Conservation (phyloP, 1,284 basidiomycete genomes). For the Boletus mariae region DNA sequence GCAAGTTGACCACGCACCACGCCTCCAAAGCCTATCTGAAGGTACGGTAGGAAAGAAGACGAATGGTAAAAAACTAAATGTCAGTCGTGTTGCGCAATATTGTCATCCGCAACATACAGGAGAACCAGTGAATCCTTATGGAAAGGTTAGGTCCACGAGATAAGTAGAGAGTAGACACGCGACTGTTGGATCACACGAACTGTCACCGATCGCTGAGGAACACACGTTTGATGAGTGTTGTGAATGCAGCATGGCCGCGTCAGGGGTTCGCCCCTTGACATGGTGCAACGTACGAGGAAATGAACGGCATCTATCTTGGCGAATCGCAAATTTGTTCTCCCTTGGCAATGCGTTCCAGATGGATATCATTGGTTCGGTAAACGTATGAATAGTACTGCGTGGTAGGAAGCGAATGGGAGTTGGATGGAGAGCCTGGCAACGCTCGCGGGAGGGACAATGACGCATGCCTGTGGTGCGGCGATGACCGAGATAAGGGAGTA, state of each 20-base stretch:
- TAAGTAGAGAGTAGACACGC: background rate
- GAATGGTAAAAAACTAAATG: background rate
- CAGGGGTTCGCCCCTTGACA: slow-evolving; percentile 26
- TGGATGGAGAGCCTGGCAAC: slow-evolving; percentile 10
- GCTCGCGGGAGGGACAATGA: slow-evolving; percentile 24
- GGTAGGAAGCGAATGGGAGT: background rate
- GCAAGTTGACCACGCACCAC: slow-evolving; percentile 1
- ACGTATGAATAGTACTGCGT: no score
- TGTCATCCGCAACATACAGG: no score
- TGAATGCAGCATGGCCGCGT: slow-evolving; percentile 25
- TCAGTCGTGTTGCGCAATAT: no score
- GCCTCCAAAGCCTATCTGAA: background rate
- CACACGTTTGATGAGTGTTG: slow-evolving; percentile 22
- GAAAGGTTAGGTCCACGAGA: background rate
- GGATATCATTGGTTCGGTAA: no score
- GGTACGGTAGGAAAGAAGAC: no score
- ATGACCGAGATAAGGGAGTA: slow-evolving; percentile 26
- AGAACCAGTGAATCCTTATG: no score
- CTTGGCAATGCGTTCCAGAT: slow-evolving; percentile 3
- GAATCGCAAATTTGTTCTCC: slow-evolving; percentile 15
- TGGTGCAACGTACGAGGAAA: slow-evolving; percentile 18
- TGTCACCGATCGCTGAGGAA: slow-evolving; percentile 9
- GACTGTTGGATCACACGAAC: background rate
- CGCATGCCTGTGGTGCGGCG: slow-evolving; percentile 7
- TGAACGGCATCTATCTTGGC: slow-evolving; percentile 27